These are phyloP conservation scores for Colletotrichum acutatum DNA, from an alignment of 2,329 filamentous ascomycete species.

Conservation along the genomic window DNA sequence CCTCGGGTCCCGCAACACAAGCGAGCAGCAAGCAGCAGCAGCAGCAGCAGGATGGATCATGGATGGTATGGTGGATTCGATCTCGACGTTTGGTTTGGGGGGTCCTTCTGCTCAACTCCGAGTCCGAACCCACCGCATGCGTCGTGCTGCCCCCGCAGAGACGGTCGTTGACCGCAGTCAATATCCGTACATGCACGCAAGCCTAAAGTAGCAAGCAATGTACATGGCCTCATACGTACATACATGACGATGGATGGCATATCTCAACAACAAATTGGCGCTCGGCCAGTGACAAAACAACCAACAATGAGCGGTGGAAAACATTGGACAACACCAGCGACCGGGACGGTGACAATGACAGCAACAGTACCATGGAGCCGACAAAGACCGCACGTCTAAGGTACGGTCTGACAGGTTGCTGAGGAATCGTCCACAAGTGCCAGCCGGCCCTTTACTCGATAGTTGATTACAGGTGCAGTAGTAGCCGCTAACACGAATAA, in stretches of 20 bases:
- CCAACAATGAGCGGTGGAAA: constrained; percentile 23
- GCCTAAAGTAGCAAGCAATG: constrained; percentile 14
- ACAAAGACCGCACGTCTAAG: constrained; percentile 2
- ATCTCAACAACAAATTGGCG: neutral
- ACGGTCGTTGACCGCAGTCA: constrained; percentile 3
- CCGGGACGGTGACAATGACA: neutral
- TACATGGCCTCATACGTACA: constrained; percentile 28
- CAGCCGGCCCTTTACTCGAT: constrained; percentile 36
- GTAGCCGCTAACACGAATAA: constrained; percentile 49
- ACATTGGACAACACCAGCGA: neutral
- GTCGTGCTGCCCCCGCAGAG: constrained; percentile 5
- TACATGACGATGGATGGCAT: constrained; percentile 6
- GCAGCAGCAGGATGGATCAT: constrained; percentile 39
- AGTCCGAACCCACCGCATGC: constrained; percentile 9
- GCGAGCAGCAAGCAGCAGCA: constrained; percentile 45
- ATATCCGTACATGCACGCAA: constrained; percentile 12
- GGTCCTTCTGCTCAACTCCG: neutral
- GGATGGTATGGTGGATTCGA: neutral
- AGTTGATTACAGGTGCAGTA: constrained; percentile 51
- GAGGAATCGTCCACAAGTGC: constrained; percentile 15
- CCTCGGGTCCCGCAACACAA: constrained; percentile 33
- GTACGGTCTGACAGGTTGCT: constrained; percentile 10
- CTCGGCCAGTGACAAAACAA: constrained; percentile 11
- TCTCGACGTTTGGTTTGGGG: neutral
- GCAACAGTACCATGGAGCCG: neutral